Base-by-base conservation (phyloP, 495 filamentous ascomycete genomes). In the Tetracladium setigerum region DNA sequence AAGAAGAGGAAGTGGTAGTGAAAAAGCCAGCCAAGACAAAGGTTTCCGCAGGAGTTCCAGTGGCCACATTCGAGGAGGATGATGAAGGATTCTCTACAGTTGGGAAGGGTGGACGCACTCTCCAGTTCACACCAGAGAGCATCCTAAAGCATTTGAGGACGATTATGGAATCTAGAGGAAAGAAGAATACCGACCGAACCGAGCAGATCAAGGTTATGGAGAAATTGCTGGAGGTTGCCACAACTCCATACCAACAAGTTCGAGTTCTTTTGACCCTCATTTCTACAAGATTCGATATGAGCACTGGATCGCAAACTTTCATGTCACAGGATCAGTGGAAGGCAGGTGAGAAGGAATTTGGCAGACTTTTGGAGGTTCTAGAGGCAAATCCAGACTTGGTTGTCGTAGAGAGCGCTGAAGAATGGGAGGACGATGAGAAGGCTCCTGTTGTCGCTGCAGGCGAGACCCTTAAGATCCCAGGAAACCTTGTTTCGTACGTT, bases 391-490 rank as follows among this genome's bases (percentile, higher is more conserved):
- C 68, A 46, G 78, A 89, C 51, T 80, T 89, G 55, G 72, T 97
- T 43, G 84, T 98, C 35, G 72, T 90, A 44, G 92, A 97, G 66
- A 79, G 74, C 51, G 92, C 90, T 13, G 92, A 99, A 53, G 94
- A 99, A 62, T 97, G 92, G 92, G 92, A 99, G 57, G 94, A 99
- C 64, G 92, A 97, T 55, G 94, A 97, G 53, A 95, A 94, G 68
- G 79, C 79, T 24, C 92, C 92, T 15, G 73, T 74, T 30, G 69
- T 87, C 55, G 76, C 71, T 13, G 57, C 71, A 8, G 88, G 81
- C 49, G 81, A 95, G 67, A 81, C 79, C 47, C 71, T 81, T 59
- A 84, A 85, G 67, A 82, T 99, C 52, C 87, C 94, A 12, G 92
- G 92, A 61, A 95, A 87, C 66, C 72, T 96, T 47, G 87, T 95